Conservation (phyloP, 345 rosid species). For the Carallia pectinifolia region DNA sequence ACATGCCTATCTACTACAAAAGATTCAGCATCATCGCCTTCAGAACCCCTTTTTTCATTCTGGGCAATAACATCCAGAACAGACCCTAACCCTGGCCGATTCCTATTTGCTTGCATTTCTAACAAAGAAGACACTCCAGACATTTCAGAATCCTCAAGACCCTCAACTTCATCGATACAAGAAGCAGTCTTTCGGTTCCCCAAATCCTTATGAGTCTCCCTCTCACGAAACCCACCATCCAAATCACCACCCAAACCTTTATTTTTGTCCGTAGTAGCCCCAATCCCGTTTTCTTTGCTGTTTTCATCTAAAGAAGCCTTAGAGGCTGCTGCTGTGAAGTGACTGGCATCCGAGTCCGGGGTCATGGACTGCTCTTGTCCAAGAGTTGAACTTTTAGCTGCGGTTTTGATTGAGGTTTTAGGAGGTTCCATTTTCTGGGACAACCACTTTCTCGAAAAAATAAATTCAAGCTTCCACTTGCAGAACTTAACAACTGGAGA, state of each 20-base stretch:
- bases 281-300: slow-evolving; percentile 11
- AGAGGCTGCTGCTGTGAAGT: background rate
- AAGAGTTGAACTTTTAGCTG: slow-evolving; percentile 6
- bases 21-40: slow-evolving; percentile 1
- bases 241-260: background rate
- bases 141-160: slow-evolving; percentile 56
- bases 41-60: slow-evolving; percentile 21
- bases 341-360: background rate
- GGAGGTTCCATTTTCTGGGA: slow-evolving; percentile 3
- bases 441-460: background rate
- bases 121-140: slow-evolving; percentile 68
- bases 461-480: background rate
- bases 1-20: slow-evolving; percentile 21
- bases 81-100: slow-evolving; percentile 30
- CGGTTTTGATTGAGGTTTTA: slow-evolving; percentile 1
- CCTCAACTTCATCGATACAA: slow-evolving; percentile 18
- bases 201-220: slow-evolving; percentile 4
- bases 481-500: background rate
- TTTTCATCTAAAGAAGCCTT: slow-evolving; percentile 5
- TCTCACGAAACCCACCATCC: slow-evolving; percentile 9
- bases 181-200: background rate
- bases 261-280: too few species aligned
- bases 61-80: slow-evolving; percentile 37
- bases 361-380: background rate
- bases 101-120: slow-evolving; percentile 46